Base-by-base conservation (phyloP, 345 rosid species). In the Hirschfeldia incana region DNA sequence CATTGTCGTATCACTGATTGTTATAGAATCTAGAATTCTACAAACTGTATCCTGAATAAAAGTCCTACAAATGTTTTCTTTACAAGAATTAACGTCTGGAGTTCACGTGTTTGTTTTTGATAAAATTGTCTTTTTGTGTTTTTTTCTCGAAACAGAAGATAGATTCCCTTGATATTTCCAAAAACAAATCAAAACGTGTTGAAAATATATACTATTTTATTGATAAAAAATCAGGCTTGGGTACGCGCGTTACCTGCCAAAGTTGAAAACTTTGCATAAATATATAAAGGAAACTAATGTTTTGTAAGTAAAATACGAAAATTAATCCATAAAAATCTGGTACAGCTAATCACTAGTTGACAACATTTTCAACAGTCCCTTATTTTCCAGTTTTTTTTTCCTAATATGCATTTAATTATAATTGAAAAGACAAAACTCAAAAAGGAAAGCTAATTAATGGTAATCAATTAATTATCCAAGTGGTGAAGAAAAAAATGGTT, bases 391-490 rank as follows among this genome's bases (percentile, higher is more conserved):
- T 44, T 46, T 63, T 46, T 63, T 2, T 36, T 77, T 32, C 71
- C 29, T 46, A 32, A 1, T 70, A 13, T 17, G 4, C 8, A 16
- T 37, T 76, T 28, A 11, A 64, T 65, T 2, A 57, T 10, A 67
- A 42, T 8, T 2, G 2, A 32, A n/a, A 37, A 32, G 11, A 37
- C 55, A 49, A 49, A 49, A 49, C 57, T 70, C 4, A 65, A 29
- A 64, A 33, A 1, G 46, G 75, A 26, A 59, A 59, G 76, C 59
- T 55, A 26, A 2, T 7, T 66, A 67, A 44, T 60, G 73, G 15
- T 67, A 59, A 73, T 60, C 34, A 79, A 67, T 73, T 69, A 9
- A 73, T 73, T 16, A 32, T 73, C 42, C 63, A 30, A 49, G 55
- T 49, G 55, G 55, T 76, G 10, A 58, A 44, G 9, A 33, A 58